Percentiles rank a stretch among this genome's conserved stretches.
These are phyloP conservation scores for Aspergillus ibericus DNA, from an alignment of 2,329 filamentous ascomycete species.

Conservation along the genomic window DNA sequence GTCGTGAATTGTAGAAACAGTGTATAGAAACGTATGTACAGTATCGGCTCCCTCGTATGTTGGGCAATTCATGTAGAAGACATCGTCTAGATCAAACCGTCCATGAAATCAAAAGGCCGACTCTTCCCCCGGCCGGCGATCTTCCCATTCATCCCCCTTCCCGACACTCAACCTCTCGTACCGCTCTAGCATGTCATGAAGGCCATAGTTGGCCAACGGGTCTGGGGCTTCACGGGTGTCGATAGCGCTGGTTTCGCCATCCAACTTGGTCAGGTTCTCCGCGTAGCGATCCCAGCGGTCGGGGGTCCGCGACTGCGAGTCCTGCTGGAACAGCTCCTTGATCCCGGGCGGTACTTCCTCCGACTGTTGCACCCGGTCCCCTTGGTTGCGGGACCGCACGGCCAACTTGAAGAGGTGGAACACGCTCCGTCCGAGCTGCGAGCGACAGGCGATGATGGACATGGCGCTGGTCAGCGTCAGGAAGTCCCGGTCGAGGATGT, in stretches of 20 bases:
- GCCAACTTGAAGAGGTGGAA: conserved; percentile 29
- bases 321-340: conserved; percentile 16
- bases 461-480: conserved; percentile 25
- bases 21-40: no score
- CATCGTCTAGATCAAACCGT: no score
- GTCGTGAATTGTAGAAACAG: no score
- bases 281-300: conserved; percentile 13
- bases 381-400: conserved; percentile 19
- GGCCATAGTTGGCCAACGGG: conserved; percentile 6
- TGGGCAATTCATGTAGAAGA: no score
- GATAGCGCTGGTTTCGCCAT: conserved; percentile 7
- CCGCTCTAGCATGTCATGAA: conserved; percentile 25
- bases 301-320: neutral
- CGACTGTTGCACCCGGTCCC: conserved; percentile 10
- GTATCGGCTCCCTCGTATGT: no score
- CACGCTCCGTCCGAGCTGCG: conserved; percentile 23
- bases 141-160: conserved; percentile 8
- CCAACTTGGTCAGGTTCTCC: conserved; percentile 15
- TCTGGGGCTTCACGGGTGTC: neutral
- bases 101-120: neutral
- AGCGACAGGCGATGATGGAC: conserved; percentile 25
- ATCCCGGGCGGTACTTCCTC: conserved; percentile 16
- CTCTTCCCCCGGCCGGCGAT: neutral
- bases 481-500: conserved; percentile 28
- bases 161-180: conserved; percentile 27